phyloP scores from a whole-genome alignment of 2,329 filamentous ascomycete genomes.

The Talaromyces albobiverticillius region DNA sequence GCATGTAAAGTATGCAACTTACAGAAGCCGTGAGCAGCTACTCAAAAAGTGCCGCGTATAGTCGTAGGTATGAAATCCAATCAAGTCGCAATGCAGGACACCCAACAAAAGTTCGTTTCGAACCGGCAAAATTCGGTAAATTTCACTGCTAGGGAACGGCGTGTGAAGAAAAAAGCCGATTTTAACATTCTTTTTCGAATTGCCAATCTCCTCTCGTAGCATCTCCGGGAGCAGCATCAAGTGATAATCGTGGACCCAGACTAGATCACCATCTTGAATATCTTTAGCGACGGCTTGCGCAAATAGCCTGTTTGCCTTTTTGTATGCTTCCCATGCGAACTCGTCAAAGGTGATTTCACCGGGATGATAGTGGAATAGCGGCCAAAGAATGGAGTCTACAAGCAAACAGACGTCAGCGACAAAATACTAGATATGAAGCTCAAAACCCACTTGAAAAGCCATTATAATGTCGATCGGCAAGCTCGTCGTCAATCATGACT shows the following conservation, averaged over 20 bases:
- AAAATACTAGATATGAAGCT: not conserved
- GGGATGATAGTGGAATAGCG: conserved; percentile 94
- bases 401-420: conserved; percentile 9
- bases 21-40: conserved; percentile 85
- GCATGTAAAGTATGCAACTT: conserved; percentile 34
- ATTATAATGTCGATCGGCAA: conserved; percentile 95
- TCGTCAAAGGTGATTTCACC: conserved; percentile 97
- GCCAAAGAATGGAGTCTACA: conserved; percentile 92
- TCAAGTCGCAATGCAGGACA: conserved; percentile 83
- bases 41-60: conserved; percentile 92
- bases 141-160: conserved; percentile 90
- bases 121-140: conserved; percentile 89
- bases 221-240: conserved; percentile 91
- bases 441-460: conserved; percentile 80
- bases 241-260: conserved; percentile 97
- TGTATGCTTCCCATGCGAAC: conserved; percentile 84
- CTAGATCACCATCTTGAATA: conserved; percentile 82
- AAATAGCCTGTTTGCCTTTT: conserved; percentile 84
- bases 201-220: conserved; percentile 79
- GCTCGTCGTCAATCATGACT: conserved; percentile 88
- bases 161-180: conserved; percentile 97
- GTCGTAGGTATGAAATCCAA: conserved; percentile 96
- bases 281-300: conserved; percentile 80
- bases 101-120: conserved; percentile 80
- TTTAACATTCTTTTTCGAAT: conserved; percentile 80